Percentiles rank a stretch among this genome's conserved stretches.
These are phyloP conservation scores for Primulina eburnea DNA, from an alignment of 257 asterid species.

Conservation along the genomic window DNA sequence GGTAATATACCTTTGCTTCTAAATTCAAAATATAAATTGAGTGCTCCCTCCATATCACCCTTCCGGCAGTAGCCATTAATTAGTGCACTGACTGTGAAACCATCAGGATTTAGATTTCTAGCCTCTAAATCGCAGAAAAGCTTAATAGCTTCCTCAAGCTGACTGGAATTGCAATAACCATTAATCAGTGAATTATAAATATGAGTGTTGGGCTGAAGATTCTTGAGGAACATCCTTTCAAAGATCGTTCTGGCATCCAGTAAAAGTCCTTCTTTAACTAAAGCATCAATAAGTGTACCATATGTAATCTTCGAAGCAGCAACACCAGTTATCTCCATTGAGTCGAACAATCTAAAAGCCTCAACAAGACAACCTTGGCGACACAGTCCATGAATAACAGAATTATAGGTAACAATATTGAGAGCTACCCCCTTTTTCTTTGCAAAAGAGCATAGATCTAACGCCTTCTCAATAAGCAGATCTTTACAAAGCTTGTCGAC, in stretches of 20 bases:
- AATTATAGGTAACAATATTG: constrained; percentile 57
- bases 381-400: constrained; percentile 72
- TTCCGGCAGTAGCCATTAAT: constrained; percentile 67
- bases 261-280: constrained; percentile 69
- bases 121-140: constrained; percentile 60
- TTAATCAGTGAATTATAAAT: constrained; percentile 73
- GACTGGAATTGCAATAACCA: constrained; percentile 68
- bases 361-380: constrained; percentile 75
- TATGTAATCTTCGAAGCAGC: constrained; percentile 73
- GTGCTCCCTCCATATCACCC: constrained; percentile 43
- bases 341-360: constrained; percentile 81
- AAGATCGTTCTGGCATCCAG: constrained; percentile 59
- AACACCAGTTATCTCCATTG: constrained; percentile 48
- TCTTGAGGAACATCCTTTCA: constrained; percentile 55
- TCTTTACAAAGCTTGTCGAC: constrained; percentile 66
- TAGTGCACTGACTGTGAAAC: constrained; percentile 69
- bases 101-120: constrained; percentile 58
- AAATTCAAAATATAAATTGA: constrained; percentile 52
- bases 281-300: constrained; percentile 70
- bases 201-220: constrained; percentile 48
- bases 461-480: constrained; percentile 51
- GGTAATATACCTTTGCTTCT: constrained; percentile 55
- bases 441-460: constrained; percentile 58
- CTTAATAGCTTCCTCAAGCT: constrained; percentile 52
- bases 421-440: constrained; percentile 48